Evolutionary conservation across 73 alveolate genomes (phyloP), one percentile per base, ranked within the genome.

Genomic region (Symbiodinium natans): DNA sequence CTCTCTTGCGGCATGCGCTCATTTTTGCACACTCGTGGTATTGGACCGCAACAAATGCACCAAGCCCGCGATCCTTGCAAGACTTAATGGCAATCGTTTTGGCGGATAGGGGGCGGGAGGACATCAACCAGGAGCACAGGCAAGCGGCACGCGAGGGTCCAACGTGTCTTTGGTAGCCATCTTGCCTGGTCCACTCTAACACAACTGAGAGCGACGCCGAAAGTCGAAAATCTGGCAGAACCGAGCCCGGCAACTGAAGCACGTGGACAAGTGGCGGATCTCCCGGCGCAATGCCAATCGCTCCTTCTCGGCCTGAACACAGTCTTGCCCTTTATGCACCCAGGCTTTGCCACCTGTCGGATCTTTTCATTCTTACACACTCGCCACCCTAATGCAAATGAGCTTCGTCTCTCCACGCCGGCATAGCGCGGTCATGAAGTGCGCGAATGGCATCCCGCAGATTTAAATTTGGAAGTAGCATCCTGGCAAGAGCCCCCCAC

Each of bases 231-330:
- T n/a, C n/a, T n/a, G n/a, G n/a, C n/a, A n/a, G n/a, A n/a, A n/a
- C n/a, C n/a, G n/a, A n/a, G n/a, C n/a, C n/a, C n/a, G n/a, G n/a
- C n/a, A n/a, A n/a, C n/a, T n/a, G n/a, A n/a, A n/a, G n/a, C n/a
- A n/a, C n/a, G n/a, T n/a, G n/a, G n/a, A n/a, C n/a, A n/a, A n/a
- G n/a, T n/a, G n/a, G n/a, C 17, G 40, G 11, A 87, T 33, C 41
- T 87, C 95, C 1, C 38, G 74, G 86, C 85, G 86, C 31, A 88
- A 83, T n/a, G 85, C 31, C 73, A 19, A 31, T 27, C 95, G 95
- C 95, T 56, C 95, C 23, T 41, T 54, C 73, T 88, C 86, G 19
- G 86, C 95, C 80, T 63, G 80, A 29, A 46, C 13, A 13, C 59
- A 46, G 59, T n/a, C n/a, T n/a, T n/a, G n/a, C n/a, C n/a, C n/a